Conservation (phyloP, 1,284 basidiomycete genomes). For the Trichosporon coremiiforme region DNA sequence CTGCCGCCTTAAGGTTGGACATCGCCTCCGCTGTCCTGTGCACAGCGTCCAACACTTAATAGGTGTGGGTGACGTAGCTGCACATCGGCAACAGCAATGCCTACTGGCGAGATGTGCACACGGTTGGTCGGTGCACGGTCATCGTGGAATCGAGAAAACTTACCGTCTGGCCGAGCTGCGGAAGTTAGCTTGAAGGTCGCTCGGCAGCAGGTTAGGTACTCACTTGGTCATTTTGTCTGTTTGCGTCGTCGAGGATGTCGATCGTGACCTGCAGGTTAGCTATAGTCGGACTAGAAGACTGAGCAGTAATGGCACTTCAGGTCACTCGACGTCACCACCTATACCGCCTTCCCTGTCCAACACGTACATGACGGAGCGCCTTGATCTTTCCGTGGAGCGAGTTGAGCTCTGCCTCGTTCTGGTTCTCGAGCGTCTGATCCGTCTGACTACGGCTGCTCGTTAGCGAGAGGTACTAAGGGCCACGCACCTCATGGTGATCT, state of each 20-base stretch:
- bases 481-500: conserved; percentile 11
- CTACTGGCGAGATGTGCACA: too few species aligned
- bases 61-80: too few species aligned
- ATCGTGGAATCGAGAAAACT: not conserved
- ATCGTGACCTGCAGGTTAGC: conserved; percentile 51
- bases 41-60: not conserved
- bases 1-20: not conserved
- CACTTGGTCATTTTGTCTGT: conserved; percentile 50
- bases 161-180: conserved; percentile 8
- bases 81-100: too few species aligned
- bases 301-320: too few species aligned
- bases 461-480: not conserved
- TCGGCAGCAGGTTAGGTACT: too few species aligned
- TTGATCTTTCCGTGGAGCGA: conserved; percentile 56
- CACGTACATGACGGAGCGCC: conserved; percentile 37
- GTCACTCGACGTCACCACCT: not conserved
- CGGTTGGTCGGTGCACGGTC: too few species aligned
- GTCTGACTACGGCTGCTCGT: conserved; percentile 38
- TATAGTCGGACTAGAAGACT: too few species aligned
- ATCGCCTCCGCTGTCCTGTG: not conserved
- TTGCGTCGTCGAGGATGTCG: conserved; percentile 54
- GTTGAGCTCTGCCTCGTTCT: conserved; percentile 56
- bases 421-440: conserved; percentile 56
- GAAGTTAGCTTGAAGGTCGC: too few species aligned
- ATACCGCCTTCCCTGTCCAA: too few species aligned